Conservation (phyloP, 495 filamentous ascomycete genomes). For the Penicilliopsis zonata region DNA sequence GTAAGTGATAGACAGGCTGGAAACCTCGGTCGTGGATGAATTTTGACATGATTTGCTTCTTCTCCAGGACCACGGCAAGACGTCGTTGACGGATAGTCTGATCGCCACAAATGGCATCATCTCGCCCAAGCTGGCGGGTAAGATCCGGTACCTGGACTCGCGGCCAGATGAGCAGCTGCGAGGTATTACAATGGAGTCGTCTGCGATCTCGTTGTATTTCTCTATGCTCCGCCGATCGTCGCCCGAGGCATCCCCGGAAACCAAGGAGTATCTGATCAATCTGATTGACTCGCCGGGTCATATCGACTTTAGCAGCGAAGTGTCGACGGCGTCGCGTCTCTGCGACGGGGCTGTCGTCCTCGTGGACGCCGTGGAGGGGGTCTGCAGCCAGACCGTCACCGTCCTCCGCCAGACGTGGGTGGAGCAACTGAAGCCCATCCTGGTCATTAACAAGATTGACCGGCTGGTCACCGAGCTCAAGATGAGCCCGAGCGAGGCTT, state of each 20-base stretch:
- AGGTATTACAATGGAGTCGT: slow-evolving; percentile 99
- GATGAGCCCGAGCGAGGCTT: slow-evolving; percentile 84
- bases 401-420: slow-evolving; percentile 93
- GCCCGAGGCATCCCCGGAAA: slow-evolving; percentile 54
- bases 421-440: slow-evolving; percentile 85
- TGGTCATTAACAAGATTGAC: slow-evolving; percentile 98
- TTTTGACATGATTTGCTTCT: slow-evolving; percentile 1
- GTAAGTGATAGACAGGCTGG: slow-evolving; percentile 36
- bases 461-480: slow-evolving; percentile 84
- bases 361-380: slow-evolving; percentile 96
- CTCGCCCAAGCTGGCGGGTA: slow-evolving; percentile 90
- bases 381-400: slow-evolving; percentile 96
- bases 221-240: slow-evolving; percentile 65
- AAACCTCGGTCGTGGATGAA: background rate
- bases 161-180: slow-evolving; percentile 92
- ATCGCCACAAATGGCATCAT: slow-evolving; percentile 99
- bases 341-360: slow-evolving; percentile 92
- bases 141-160: slow-evolving; percentile 96
- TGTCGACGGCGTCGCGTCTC: slow-evolving; percentile 86
- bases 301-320: slow-evolving; percentile 97
- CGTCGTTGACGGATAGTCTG: slow-evolving; percentile 89
- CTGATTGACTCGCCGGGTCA: slow-evolving; percentile 96
- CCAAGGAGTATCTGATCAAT: slow-evolving; percentile 91
- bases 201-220: slow-evolving; percentile 94
- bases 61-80: slow-evolving; percentile 84